Conservation (phyloP, 805 yeast genomes). For the Scheffersomyces ergatensis region DNA sequence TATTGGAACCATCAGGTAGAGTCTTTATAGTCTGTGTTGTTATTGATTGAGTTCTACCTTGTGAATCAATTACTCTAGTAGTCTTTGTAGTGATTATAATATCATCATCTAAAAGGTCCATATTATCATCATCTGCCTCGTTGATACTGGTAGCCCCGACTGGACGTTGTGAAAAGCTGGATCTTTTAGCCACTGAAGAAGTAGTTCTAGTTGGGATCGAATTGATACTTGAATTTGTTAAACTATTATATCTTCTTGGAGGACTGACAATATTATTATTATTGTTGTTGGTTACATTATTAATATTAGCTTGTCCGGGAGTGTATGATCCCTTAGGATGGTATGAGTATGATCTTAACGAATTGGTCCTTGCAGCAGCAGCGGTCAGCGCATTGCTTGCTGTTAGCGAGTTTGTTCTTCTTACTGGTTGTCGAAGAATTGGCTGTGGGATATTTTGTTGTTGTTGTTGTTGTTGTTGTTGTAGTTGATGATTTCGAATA, state of each 20-base stretch:
- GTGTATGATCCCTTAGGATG: constrained; percentile 38
- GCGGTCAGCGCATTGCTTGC: constrained; percentile 14
- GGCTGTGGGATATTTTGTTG: constrained; percentile 1
- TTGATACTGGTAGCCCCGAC: constrained; percentile 1
- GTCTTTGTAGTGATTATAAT: constrained; percentile 38
- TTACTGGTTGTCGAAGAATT: constrained; percentile 1
- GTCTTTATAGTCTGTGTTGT: constrained; percentile 37
- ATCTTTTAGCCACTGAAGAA: constrained; percentile 1
- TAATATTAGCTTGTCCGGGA: constrained; percentile 21
- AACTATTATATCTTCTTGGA: constrained; percentile 17
- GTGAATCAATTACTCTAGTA: constrained; percentile 37
- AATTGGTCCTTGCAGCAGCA: constrained; percentile 22
- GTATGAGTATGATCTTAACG: constrained; percentile 34
- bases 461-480: constrained; percentile 5
- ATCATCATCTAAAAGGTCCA: constrained; percentile 13
- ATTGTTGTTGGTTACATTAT: too few species aligned
- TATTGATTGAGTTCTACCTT: constrained; percentile 37
- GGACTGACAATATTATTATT: constrained; percentile 7
- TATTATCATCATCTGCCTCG: constrained; percentile 13
- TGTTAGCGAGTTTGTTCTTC: constrained; percentile 21
- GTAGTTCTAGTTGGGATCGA: background rate
- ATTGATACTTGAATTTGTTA: constrained; percentile 8
- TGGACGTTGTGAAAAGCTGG: background rate
- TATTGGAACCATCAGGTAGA: constrained; percentile 41
- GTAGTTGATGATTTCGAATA: constrained; percentile 26